Percentiles rank a stretch among this genome's conserved stretches.
phyloP scores from a whole-genome alignment of 352 stramenopile genomes.

The Thalassiosira delicatula region DNA sequence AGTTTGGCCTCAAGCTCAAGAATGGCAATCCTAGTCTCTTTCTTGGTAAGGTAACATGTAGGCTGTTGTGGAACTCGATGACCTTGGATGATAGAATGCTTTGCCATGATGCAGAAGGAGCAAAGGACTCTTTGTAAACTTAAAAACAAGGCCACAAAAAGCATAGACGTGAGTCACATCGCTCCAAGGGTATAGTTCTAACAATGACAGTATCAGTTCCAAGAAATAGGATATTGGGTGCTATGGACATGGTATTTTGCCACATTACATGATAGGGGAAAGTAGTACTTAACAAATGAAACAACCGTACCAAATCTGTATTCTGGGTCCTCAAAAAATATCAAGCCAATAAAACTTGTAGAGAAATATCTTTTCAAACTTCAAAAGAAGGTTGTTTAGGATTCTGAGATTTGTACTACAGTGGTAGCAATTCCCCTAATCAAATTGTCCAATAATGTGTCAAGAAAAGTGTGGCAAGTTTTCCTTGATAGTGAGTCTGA shows the following conservation, averaged over 20 bases:
- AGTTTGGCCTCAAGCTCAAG: too few relatives aligned
- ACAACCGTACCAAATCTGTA: too few relatives aligned
- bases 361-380: neutral
- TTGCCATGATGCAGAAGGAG: neutral
- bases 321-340: too few relatives aligned
- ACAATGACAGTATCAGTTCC: neutral
- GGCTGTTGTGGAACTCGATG: too few relatives aligned
- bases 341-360: conserved; percentile 8
- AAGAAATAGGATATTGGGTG: neutral
- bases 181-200: neutral
- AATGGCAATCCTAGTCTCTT: too few relatives aligned
- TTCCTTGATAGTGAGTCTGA: conserved; percentile 1
- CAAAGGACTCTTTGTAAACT: neutral
- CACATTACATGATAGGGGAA: neutral
- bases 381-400: neutral
- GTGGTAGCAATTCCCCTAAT: neutral
- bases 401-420: neutral
- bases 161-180: neutral
- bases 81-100: too few relatives aligned
- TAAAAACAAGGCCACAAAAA: neutral
- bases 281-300: neutral
- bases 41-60: too few relatives aligned
- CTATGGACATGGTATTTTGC: neutral
- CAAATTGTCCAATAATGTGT: neutral
- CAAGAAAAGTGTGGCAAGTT: neutral